Base-by-base conservation (phyloP, 2,329 filamentous ascomycete species). In the Zelopaecilomyces penicillatus region DNA sequence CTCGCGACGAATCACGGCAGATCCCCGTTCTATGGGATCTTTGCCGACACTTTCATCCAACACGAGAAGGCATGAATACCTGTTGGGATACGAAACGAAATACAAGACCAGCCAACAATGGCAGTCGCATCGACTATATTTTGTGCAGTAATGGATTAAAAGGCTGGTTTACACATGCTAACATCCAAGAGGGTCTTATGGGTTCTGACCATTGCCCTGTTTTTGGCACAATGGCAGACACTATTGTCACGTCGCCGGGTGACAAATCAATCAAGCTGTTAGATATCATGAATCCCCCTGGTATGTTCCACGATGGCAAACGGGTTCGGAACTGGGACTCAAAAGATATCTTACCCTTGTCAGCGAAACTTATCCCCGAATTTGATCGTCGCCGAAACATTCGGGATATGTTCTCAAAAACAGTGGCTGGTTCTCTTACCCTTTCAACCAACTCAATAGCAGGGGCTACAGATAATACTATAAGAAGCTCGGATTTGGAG, bases 141-240 rank as follows among this genome's bases (percentile, higher is more conserved):
- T 74, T 97, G 4, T 95, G 88, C 60, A 93, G 82, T 52, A 71
- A 83, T 35, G 76, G 78, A 32, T 85, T 95, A 70, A 85, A 82
- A 56, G 68, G 76, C 42, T 96, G 90, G 88, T 85, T 95, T 56
- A 71, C 69, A 28, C 78, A 82, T 37, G 79, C 87, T 5, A 82
- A 96, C 56, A 97, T 97, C 30, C 93, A 97, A 61, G 88, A 95
- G 64, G 90, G 90, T 0, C 68, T 97, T 26, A 84, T 95, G 75
- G 93, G 93, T 0, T 97, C 91, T 2, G 93, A 98, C 59, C 93
- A 98, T 63, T 98, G 93, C 56, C 93, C 93, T 0, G 91, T 97
- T 1, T 97, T 85, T 61, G 88, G 83, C 1, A 74, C 76, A 3
- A 70, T 94, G 27, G 79, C 82, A 12, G 79, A 90, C 32, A 68